Evolutionary conservation across 169 alveolate genomes (phyloP).

Genomic region (Besnoitia besnoiti): DNA sequence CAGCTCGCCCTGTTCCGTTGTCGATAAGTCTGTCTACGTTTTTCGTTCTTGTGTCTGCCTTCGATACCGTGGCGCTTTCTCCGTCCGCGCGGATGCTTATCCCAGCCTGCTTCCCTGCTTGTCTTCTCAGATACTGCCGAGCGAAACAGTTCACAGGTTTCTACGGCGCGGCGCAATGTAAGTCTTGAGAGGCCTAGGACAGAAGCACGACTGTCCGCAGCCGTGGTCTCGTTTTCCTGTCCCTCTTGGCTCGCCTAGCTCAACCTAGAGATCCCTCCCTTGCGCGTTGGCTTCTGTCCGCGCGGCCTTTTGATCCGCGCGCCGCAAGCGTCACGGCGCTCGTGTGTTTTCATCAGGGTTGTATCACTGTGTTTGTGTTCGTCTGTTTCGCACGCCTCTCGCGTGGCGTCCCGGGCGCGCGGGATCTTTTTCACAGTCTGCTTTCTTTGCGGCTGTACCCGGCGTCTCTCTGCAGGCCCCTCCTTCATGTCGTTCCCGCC

Average conservation of each 20-base stretch:
- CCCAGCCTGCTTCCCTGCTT: neutral
- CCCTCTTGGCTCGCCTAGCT: neutral
- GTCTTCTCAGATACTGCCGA: neutral
- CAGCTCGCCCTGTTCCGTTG: too few species aligned
- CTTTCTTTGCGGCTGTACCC: neutral
- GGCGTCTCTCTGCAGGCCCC: neutral
- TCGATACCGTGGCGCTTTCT: too few species aligned
- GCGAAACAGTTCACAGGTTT: neutral
- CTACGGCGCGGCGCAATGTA: slow-evolving; percentile 3
- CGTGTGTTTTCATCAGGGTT: neutral
- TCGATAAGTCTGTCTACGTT: too few species aligned
- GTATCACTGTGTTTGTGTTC: neutral
- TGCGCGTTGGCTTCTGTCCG: neutral
- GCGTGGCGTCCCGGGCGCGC: too few species aligned
- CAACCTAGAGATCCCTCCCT: neutral
- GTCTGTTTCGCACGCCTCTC: neutral
- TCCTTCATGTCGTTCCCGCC: neutral
- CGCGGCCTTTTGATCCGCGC: neutral
- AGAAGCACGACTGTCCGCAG: neutral
- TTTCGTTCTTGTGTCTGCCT: too few species aligned
- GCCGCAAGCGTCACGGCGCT: neutral
- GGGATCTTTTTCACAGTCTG: neutral
- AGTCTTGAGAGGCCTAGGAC: neutral
- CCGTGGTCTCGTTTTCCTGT: neutral
- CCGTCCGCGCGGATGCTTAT: neutral